Percentiles rank a stretch among this genome's conserved stretches.
Conservation (phyloP, 164 flowering plant species). For the Tinospora cordifolia region DNA sequence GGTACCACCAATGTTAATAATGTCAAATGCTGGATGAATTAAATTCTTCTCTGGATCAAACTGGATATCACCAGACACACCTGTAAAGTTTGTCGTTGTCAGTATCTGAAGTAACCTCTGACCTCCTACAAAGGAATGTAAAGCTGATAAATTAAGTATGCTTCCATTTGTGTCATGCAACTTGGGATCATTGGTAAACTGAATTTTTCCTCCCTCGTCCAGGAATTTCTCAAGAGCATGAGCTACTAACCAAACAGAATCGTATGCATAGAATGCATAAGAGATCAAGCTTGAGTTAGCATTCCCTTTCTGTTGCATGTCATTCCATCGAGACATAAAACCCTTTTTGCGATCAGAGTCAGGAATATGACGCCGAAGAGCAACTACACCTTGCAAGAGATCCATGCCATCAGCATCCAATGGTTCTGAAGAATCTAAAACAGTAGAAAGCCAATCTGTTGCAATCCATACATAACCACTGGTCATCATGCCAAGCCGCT, state of each 20-base stretch:
- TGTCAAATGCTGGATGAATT: constrained; percentile 56
- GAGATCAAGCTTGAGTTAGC: constrained; percentile 37
- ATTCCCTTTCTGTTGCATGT: constrained; percentile 21
- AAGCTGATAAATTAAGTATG: constrained; percentile 33
- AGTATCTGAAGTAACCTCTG: constrained; percentile 40
- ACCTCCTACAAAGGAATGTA: constrained; percentile 55
- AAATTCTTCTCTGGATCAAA: constrained; percentile 51
- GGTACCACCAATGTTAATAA: constrained; percentile 58
- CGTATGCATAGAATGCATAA: constrained; percentile 81
- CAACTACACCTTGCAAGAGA: constrained; percentile 71
- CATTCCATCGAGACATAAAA: constrained; percentile 48
- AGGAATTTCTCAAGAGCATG: constrained; percentile 59
- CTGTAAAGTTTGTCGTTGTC: constrained; percentile 44
- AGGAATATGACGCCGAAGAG: constrained; percentile 69
- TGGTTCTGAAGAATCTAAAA: constrained; percentile 49
- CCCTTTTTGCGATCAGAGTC: constrained; percentile 44
- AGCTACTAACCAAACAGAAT: constrained; percentile 78
- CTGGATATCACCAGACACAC: constrained; percentile 56
- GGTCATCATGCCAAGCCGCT: constrained; percentile 54
- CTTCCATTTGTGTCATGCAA: constrained; percentile 38
- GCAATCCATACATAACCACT: constrained; percentile 85
- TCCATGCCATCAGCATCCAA: constrained; percentile 29
- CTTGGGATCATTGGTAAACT: constrained; percentile 55
- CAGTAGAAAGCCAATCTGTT: constrained; percentile 87
- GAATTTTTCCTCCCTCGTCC: constrained; percentile 42